A percentile compares a stretch with the other conserved stretches of the same genome.
These are phyloP conservation scores for Calocera cornea DNA, from an alignment of 768 basidiomycete genomes.

Conservation along the genomic window DNA sequence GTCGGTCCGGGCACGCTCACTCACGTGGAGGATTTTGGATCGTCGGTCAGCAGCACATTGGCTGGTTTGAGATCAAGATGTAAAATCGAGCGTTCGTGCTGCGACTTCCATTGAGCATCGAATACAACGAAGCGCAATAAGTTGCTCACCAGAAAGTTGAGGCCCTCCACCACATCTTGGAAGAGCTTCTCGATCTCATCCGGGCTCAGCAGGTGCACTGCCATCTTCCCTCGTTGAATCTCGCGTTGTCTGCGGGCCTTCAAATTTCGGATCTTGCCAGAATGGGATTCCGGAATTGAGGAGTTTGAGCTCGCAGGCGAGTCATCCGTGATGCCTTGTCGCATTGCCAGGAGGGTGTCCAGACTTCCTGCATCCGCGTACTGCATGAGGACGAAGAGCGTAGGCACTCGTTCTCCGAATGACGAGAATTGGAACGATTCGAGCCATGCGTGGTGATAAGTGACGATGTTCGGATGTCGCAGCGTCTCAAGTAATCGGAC, in stretches of 20 bases:
- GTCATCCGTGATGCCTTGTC: conserved; percentile 39
- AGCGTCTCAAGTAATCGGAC: conserved; percentile 75
- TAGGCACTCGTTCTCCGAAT: conserved; percentile 78
- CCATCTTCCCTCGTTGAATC: conserved; percentile 18
- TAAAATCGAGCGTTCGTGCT: conserved; percentile 75
- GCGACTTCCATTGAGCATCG: conserved; percentile 8
- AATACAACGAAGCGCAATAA: not conserved
- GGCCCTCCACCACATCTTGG: conserved; percentile 69
- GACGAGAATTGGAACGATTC: conserved; percentile 74
- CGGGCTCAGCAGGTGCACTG: conserved; percentile 72
- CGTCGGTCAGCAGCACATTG: conserved; percentile 85
- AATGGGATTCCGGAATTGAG: not conserved
- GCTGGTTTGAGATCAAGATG: conserved; percentile 92
- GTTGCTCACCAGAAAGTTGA: conserved; percentile 62
- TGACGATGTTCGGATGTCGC: conserved; percentile 85
- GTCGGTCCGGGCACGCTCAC: conserved; percentile 15
- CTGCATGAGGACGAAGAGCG: conserved; percentile 82
- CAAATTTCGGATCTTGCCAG: not conserved
- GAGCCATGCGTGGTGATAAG: conserved; percentile 92
- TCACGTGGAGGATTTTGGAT: conserved; percentile 70
- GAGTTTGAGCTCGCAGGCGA: not conserved
- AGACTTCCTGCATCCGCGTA: conserved; percentile 71
- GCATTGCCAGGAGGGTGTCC: conserved; percentile 74
- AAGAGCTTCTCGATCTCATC: conserved; percentile 75
- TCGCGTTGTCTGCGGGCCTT: conserved; percentile 1